Evolutionary conservation across 1,284 basidiomycete genomes (phyloP), one percentile per base, ranked within the genome.

Genomic region (Leccinum fuscescens): DNA sequence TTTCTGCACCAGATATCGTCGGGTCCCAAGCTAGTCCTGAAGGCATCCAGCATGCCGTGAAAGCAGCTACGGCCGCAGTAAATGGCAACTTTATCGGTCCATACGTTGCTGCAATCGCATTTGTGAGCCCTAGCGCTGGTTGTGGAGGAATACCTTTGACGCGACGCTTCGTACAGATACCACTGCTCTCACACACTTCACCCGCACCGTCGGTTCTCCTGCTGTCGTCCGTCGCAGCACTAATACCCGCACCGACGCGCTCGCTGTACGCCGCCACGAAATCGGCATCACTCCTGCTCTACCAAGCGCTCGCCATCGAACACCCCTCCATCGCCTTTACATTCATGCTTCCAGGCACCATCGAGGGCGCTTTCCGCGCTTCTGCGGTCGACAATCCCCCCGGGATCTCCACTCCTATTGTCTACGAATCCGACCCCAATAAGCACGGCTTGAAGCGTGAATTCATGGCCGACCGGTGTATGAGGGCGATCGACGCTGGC

Each of bases 191-290:
- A 17, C 76, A 79, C 17, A 85, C 87, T 0, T 96, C 93, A 0
- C 61, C 68, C 0, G 81, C 84, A 0, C 94, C 95, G 0, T 86
- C 90, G 0, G 81, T 96, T 46, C 84, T 92, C 42, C 84, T 95
- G 56, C 77, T 96, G 42, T 93, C 92, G 8, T 93, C 90, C 6
- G 80, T 92, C 4, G 94, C 89, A 3, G 87, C 92, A 1, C 79
- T 90, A 7, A 84, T 95, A 27, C 91, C 94, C 0, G 87, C 94
- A 0, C 95, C 95, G 0, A 94, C 92, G 0, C 88, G 95, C 15
- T 79, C 90, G 0, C 76, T 98, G 29, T 98, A 98, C 73, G 86
- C 85, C 0, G 87, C 93, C 0, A 92, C 91, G 4, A 98, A 98
- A 74, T 80, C 89, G 2, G 90, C 92, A 0, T 89, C 90, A 2